Percentiles rank a stretch among this genome's conserved stretches.
These are phyloP conservation scores for Epichloe baconii DNA, from an alignment of 2,329 filamentous ascomycete genomes.

Conservation along the genomic window DNA sequence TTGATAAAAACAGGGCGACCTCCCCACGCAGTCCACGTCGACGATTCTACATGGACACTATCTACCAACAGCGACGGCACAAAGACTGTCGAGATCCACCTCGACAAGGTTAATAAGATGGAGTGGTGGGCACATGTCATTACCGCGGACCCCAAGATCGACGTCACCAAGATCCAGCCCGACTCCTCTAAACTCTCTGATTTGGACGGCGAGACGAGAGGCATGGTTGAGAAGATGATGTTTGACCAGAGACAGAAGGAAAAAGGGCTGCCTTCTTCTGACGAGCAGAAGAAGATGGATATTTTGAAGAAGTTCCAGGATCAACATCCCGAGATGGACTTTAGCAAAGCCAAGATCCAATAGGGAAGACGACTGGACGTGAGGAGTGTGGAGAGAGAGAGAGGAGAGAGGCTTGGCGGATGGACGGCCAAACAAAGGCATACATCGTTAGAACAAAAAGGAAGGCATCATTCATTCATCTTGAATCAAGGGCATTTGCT, in stretches of 20 bases:
- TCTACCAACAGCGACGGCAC: constrained; percentile 56
- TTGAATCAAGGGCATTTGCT: constrained; percentile 40
- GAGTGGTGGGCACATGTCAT: constrained; percentile 97
- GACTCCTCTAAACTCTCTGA: constrained; percentile 87
- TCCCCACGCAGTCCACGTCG: constrained; percentile 68
- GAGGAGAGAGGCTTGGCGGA: background rate
- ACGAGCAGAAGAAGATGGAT: constrained; percentile 91
- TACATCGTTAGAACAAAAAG: background rate
- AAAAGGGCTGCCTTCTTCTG: constrained; percentile 68
- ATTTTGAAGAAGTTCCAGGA: constrained; percentile 86
- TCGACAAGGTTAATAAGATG: constrained; percentile 94
- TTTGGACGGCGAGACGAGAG: constrained; percentile 83
- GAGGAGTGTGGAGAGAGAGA: background rate
- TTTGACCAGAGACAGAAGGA: constrained; percentile 97
- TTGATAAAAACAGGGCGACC: constrained; percentile 50
- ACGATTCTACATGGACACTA: constrained; percentile 93
- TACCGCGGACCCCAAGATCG: constrained; percentile 75
- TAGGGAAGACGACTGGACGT: constrained; percentile 19
- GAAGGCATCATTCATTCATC: constrained; percentile 13
- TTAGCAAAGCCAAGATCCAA: constrained; percentile 55
- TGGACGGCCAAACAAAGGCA: background rate
- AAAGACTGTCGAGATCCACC: constrained; percentile 62
- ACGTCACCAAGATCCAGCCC: constrained; percentile 87
- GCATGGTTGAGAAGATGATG: constrained; percentile 99
- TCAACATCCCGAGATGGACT: constrained; percentile 63